phyloP scores from a whole-genome alignment of 1,139 yeast species.

The Taphrina communis region DNA sequence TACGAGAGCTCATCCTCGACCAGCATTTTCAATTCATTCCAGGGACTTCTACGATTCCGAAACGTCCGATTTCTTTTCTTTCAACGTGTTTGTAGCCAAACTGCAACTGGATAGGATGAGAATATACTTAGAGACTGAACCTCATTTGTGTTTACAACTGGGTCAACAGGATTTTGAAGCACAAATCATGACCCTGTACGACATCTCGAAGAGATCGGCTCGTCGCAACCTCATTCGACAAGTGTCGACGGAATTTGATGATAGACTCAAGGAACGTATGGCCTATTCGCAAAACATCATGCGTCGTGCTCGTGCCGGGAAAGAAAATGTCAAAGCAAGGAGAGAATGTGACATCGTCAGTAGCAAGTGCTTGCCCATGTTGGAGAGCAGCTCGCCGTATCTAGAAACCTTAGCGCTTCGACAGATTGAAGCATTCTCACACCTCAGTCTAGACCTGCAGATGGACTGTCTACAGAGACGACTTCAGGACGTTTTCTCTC shows the following conservation, averaged over 20 bases:
- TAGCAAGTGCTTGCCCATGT: neutral
- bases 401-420: neutral
- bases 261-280: neutral
- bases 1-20: no score
- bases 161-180: neutral
- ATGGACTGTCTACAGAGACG: neutral
- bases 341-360: neutral
- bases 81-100: constrained; percentile 11
- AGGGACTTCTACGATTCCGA: neutral
- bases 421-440: constrained; percentile 1
- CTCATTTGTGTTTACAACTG: neutral
- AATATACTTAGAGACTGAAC: neutral
- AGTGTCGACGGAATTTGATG: neutral
- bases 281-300: neutral
- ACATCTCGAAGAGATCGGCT: neutral
- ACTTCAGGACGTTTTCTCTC: neutral
- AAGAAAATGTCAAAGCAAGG: neutral
- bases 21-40: no score
- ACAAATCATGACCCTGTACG: neutral
- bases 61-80: neutral
- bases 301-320: neutral
- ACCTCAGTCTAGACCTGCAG: neutral
- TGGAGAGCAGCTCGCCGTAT: neutral
- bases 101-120: constrained; percentile 2
- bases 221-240: neutral